Percentiles rank a stretch among this genome's conserved stretches.
Evolutionary conservation across 2,329 filamentous ascomycete species (phyloP).

Genomic region (Microthyrium microscopicum): DNA sequence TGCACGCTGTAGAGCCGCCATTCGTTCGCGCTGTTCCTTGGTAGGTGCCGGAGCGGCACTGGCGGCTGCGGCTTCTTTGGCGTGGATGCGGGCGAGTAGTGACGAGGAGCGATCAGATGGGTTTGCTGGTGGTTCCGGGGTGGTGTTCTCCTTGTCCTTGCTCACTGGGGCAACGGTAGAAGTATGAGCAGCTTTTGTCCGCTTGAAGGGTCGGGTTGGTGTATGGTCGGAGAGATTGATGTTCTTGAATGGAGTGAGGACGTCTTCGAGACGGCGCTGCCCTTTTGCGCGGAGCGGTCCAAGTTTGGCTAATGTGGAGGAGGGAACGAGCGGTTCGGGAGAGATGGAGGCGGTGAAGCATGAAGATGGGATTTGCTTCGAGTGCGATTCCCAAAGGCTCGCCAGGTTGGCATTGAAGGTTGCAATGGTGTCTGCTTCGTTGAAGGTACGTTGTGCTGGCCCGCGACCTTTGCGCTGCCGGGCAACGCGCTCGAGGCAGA

Average conservation of each 20-base stretch:
- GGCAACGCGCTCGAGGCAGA: slow-evolving; percentile 24
- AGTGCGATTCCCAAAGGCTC: slow-evolving; percentile 25
- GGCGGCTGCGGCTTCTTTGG: slow-evolving; percentile 28
- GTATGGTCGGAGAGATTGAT: slow-evolving; percentile 3
- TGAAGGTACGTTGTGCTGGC: slow-evolving; percentile 18
- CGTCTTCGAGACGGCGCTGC: slow-evolving; percentile 49
- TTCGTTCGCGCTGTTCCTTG: slow-evolving; percentile 26
- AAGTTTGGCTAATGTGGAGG: slow-evolving; percentile 17
- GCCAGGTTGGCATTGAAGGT: slow-evolving; percentile 33
- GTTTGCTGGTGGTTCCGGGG: slow-evolving; percentile 1
- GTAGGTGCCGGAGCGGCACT: slow-evolving; percentile 22
- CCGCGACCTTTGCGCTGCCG: slow-evolving; percentile 9
- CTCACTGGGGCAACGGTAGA: not conserved
- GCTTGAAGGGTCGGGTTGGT: too few relatives aligned
- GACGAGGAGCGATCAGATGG: slow-evolving; percentile 24
- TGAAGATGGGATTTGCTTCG: slow-evolving; percentile 18
- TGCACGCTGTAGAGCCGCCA: slow-evolving; percentile 28
- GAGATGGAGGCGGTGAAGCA: slow-evolving; percentile 19
- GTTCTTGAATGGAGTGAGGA: slow-evolving; percentile 39
- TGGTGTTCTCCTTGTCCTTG: slow-evolving; percentile 1
- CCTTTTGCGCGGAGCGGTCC: slow-evolving; percentile 26
- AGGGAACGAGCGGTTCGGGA: slow-evolving; percentile 21
- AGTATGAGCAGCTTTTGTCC: not conserved
- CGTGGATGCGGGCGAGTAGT: slow-evolving; percentile 33
- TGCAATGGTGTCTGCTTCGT: slow-evolving; percentile 31